Base-by-base conservation (phyloP, 805 yeast genomes). In the Spathaspora girioi region DNA sequence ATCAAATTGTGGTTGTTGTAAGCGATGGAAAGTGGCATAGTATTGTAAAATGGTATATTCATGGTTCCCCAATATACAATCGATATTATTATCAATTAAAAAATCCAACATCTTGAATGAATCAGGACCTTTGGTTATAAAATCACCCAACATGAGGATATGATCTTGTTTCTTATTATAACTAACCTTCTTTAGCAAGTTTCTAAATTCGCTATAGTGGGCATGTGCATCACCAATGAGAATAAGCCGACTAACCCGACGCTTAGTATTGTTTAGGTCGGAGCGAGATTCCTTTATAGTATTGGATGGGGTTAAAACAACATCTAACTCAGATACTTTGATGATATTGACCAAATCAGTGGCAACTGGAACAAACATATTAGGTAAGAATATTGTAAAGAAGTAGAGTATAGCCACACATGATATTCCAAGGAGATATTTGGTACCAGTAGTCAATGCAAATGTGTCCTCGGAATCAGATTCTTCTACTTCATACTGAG, bases 161-260 rank as follows among this genome's bases (percentile, higher is more conserved):
- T 79, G 78, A 63, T 89, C 96, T 8, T 65, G 59, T 18, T 71
- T 59, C 14, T 66, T 63, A 51, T 81, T 73, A 59, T 75, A 81
- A 11, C 75, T 66, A 18, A 81, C 59, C 59, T 81, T 77, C 8
- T 72, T 59, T 50, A 92, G 68, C 41, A 93, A 70, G 46, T 73
- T 67, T 51, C 64, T 63, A 50, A 91, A 69, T 59, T 81, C 82
- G 7, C 73, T 68, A 59, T 75, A 81, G 58, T 84, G 83, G 1
- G 97, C 97, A 68, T 92, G 98, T 19, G 92, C 81, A 65, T 92
- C 98, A 3, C 98, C 97, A 23, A 92, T 75, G 45, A 90, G 62
- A 3, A 93, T 75, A 14, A 87, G 61, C 53, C 96, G 73, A 41
- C 74, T 75, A 9, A 62, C 67, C 20, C 46, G 23, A 23, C 38